Evolutionary conservation across 2,329 filamentous ascomycete genomes (phyloP).

Genomic region (Sporothrix dimorphospora): DNA sequence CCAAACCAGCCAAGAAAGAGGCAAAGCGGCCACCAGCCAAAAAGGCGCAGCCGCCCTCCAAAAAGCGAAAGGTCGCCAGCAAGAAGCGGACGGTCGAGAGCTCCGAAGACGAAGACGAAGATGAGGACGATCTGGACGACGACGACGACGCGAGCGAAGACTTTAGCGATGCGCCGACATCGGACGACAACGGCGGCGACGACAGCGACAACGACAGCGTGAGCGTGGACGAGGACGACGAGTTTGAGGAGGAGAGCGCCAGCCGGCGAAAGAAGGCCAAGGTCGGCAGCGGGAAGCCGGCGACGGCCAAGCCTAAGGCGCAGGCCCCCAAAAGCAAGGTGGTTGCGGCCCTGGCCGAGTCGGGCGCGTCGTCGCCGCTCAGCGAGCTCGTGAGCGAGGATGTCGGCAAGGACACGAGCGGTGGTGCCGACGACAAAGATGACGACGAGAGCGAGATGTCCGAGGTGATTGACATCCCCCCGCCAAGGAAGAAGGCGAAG

Average conservation of each 20-base stretch:
- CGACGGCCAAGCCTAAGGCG: conserved; percentile 14
- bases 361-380: conserved; percentile 25
- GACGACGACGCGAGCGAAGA: conserved; percentile 1
- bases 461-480: conserved; percentile 24
- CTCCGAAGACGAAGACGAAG: conserved; percentile 23
- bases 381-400: conserved; percentile 24
- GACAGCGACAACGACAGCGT: conserved; percentile 19
- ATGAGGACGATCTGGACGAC: conserved; percentile 25
- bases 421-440: not conserved
- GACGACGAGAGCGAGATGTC: conserved; percentile 30
- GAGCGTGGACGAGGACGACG: conserved; percentile 26
- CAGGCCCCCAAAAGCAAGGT: not conserved
- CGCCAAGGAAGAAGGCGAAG: conserved; percentile 36
- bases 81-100: not conserved
- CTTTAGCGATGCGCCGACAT: conserved; percentile 29
- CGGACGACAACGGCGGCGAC: not conserved
- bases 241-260: not conserved
- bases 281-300: not conserved
- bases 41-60: conserved; percentile 38
- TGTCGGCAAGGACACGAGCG: not conserved
- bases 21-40: not conserved
- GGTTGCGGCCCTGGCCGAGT: conserved; percentile 24
- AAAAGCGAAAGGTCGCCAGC: conserved; percentile 30
- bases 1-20: conserved; percentile 35
- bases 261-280: conserved; percentile 26